Conservation (phyloP, 306 rosid genomes). For the Arachis stenosperma region DNA sequence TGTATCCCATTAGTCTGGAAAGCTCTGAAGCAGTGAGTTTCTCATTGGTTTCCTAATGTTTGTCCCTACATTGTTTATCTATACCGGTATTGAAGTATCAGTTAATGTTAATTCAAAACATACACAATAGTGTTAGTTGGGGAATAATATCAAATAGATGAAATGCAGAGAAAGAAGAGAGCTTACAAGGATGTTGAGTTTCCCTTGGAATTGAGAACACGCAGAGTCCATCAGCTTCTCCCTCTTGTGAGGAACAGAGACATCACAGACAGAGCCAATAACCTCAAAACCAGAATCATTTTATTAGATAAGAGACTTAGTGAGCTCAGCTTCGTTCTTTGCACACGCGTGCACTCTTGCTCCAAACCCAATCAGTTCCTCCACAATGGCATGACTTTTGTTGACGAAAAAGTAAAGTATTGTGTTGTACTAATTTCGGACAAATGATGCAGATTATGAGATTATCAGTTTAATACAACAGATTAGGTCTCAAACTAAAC, state of each 20-base stretch:
- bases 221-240: slow-evolving; percentile 59
- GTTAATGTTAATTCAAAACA: no score
- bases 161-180: neutral
- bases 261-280: slow-evolving; percentile 77
- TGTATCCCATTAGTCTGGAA: slow-evolving; percentile 53
- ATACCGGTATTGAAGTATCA: slow-evolving; percentile 8
- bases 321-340: slow-evolving; percentile 54
- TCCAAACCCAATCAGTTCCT: slow-evolving; percentile 70
- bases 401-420: neutral
- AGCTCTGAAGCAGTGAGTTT: slow-evolving; percentile 63
- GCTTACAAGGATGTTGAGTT: slow-evolving; percentile 78
- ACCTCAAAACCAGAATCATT: slow-evolving; percentile 57
- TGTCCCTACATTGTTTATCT: slow-evolving; percentile 75
- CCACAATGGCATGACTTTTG: slow-evolving; percentile 71
- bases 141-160: neutral
- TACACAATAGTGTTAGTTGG: neutral
- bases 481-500: no score
- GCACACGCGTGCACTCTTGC: slow-evolving; percentile 84
- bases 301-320: slow-evolving; percentile 59
- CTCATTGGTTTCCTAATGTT: slow-evolving; percentile 69
- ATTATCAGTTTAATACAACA: no score
- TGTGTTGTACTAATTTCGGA: no score
- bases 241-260: slow-evolving; percentile 59
- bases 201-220: slow-evolving; percentile 61
- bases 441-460: no score